Conservation (phyloP, 768 basidiomycete species). For the Psilocybe cyanescens region DNA sequence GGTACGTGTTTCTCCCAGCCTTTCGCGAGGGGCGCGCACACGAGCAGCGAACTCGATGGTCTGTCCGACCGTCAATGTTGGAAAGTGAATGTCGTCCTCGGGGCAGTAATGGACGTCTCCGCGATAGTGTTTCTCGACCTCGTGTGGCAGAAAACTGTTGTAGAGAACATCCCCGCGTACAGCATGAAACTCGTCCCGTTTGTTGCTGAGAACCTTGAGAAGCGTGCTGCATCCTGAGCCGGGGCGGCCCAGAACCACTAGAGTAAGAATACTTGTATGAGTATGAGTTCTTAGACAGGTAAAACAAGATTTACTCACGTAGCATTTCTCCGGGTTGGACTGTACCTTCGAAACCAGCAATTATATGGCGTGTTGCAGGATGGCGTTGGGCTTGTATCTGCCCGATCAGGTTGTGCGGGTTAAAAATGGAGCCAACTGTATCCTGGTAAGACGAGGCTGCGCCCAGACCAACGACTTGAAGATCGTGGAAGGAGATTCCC, state of each 20-base stretch:
- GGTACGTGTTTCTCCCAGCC: conserved; percentile 41
- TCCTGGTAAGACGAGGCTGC: conserved; percentile 54
- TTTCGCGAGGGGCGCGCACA: conserved; percentile 65
- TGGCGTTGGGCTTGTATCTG: conserved; percentile 54
- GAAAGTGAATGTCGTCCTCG: conserved; percentile 88
- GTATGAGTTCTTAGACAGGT: conserved; percentile 35
- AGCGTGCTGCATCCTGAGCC: conserved; percentile 86
- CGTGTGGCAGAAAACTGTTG: conserved; percentile 70
- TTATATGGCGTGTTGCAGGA: conserved; percentile 65
- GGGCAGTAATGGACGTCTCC: conserved; percentile 85
- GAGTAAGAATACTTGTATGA: neutral
- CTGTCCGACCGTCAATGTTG: conserved; percentile 79
- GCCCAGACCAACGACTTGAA: conserved; percentile 65
- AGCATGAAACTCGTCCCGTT: conserved; percentile 65
- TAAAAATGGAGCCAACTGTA: conserved; percentile 66
- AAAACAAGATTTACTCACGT: conserved; percentile 46
- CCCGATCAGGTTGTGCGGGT: conserved; percentile 49
- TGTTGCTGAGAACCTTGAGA: conserved; percentile 81
- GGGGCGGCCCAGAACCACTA: conserved; percentile 85
- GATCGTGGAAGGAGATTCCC: conserved; percentile 61
- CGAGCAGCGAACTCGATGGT: conserved; percentile 73
- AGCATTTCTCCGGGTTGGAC: conserved; percentile 78
- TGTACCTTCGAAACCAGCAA: conserved; percentile 69
- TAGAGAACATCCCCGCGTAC: conserved; percentile 77
- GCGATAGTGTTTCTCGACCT: conserved; percentile 65